Evolutionary conservation across 441 rosid genomes (phyloP).

Genomic region (Arabidopsis hybrid): DNA sequence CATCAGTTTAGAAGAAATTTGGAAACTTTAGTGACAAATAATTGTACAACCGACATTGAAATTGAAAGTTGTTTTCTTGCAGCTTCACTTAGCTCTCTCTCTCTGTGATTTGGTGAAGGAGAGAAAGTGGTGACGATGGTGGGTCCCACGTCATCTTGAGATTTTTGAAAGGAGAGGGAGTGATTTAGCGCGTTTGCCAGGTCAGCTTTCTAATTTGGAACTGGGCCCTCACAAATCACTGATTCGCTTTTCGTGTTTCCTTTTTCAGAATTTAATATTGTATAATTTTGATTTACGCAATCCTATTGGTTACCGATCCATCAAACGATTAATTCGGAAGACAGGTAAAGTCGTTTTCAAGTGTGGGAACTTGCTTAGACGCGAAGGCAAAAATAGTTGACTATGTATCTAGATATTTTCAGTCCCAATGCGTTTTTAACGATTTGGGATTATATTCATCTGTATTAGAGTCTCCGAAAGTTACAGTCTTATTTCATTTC

Average conservation of each 20-base stretch:
- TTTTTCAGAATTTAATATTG: background rate
- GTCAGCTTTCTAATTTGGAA: constrained; percentile 30
- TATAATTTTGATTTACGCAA: constrained; percentile 4
- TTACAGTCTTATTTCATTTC: too few relatives aligned
- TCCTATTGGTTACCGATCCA: constrained; percentile 27
- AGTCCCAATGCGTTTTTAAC: background rate
- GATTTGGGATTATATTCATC: background rate
- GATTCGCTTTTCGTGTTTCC: constrained; percentile 8
- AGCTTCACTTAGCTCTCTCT: background rate
- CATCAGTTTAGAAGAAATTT: background rate
- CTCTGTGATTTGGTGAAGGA: background rate
- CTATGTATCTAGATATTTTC: constrained; percentile 22
- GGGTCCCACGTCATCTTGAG: constrained; percentile 38
- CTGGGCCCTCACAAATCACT: constrained; percentile 5
- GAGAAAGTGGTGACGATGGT: background rate
- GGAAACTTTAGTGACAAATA: constrained; percentile 18
- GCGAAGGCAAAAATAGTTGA: constrained; percentile 9
- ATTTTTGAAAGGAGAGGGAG: constrained; percentile 14
- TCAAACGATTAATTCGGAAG: background rate
- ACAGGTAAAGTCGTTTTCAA: constrained; percentile 22
- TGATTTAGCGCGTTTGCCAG: constrained; percentile 40
- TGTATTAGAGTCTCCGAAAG: too few relatives aligned
- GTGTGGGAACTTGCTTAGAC: constrained; percentile 18
- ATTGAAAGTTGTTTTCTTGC: constrained; percentile 22
- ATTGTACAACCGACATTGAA: constrained; percentile 20